Evolutionary conservation across 1,139 yeast species (phyloP), one percentile per base, ranked within the genome.

Genomic region (Ogataea hybrid): DNA sequence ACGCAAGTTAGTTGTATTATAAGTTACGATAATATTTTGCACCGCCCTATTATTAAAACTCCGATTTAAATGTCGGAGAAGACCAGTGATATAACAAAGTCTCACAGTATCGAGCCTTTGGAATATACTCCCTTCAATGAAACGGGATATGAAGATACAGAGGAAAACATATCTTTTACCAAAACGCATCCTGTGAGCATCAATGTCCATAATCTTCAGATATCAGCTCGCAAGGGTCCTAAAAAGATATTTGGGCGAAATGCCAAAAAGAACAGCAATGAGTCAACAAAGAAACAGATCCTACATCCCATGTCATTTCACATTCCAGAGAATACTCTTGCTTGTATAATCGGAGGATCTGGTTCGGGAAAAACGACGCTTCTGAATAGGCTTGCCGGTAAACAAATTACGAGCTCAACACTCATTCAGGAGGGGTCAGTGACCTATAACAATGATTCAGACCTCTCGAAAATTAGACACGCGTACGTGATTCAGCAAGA

Each of bases 351-450:
- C 68, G 95, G 95, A 3, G 90, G 94, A 0, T 81, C 94, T 0
- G 96, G 96, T 0, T 79, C 89, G 6, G 96, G 96, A 5, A 88
- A 88, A 57, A 88, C 96, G 0, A 85, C 96, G 0, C 61, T 88
- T 31, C 67, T 88, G 25, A 87, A 88, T 54, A 77, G 81, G 1
- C 63, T 88, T 46, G 87, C 95, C 0, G 75, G 79, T 37, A 63
- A 90, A 45, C 71, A 80, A 50, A 58, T 69, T n/a, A 47, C 37
- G 10, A 53, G 63, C n/a, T 50, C 56, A 2, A 46, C 59, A 2
- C 44, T 62, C 23, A 29, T 50, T 7, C 43, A 46, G 16, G 16
- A 42, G 2, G 64, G 64, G 1, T 18, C 37, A 1, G 46, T 78
- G 17, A 48, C 50, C 2, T 71, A 69, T 50, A 68, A 71, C 25